phyloP scores from a whole-genome alignment of 2,329 filamentous ascomycete species.

The Domatiomyces catenatus region DNA sequence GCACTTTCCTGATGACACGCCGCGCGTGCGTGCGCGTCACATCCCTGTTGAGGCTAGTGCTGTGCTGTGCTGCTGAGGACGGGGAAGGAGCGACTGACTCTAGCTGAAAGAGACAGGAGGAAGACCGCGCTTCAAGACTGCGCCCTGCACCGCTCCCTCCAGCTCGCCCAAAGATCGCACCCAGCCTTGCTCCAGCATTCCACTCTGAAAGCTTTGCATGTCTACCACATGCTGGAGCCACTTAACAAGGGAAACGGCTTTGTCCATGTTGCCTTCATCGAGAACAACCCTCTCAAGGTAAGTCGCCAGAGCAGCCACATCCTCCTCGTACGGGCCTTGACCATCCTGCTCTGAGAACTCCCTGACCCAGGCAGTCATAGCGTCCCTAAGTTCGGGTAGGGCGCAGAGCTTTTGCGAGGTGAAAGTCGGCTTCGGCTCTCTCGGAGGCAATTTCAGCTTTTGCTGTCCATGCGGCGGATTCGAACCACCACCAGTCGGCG shows the following conservation, averaged over 20 bases:
- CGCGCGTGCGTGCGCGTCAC: neutral
- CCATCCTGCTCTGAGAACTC: conserved; percentile 61
- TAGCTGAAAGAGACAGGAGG: conserved; percentile 35
- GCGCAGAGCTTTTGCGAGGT: conserved; percentile 42
- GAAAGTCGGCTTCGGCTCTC: conserved; percentile 42
- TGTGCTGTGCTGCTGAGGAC: neutral
- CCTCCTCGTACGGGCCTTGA: conserved; percentile 66
- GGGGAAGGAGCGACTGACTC: neutral
- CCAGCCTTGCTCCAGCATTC: conserved; percentile 30
- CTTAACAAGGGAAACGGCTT: conserved; percentile 52
- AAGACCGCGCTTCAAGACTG: conserved; percentile 42
- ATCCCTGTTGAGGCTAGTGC: conserved; percentile 1
- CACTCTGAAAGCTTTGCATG: conserved; percentile 24
- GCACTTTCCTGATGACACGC: neutral
- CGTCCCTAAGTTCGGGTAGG: conserved; percentile 52
- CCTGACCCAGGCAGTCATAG: conserved; percentile 59
- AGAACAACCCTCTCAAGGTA: conserved; percentile 59
- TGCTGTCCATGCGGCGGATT: conserved; percentile 20
- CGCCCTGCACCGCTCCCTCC: conserved; percentile 36
- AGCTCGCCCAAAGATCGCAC: conserved; percentile 25
- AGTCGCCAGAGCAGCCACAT: conserved; percentile 56
- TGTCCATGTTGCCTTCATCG: conserved; percentile 64
- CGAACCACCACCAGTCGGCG: conserved; percentile 6
- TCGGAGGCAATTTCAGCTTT: conserved; percentile 33
- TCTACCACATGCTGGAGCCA: conserved; percentile 41